A percentile compares a stretch with the other conserved stretches of the same genome.
phyloP scores from a whole-genome alignment of 257 asterid genomes.

The Solanum bulbocastanum region DNA sequence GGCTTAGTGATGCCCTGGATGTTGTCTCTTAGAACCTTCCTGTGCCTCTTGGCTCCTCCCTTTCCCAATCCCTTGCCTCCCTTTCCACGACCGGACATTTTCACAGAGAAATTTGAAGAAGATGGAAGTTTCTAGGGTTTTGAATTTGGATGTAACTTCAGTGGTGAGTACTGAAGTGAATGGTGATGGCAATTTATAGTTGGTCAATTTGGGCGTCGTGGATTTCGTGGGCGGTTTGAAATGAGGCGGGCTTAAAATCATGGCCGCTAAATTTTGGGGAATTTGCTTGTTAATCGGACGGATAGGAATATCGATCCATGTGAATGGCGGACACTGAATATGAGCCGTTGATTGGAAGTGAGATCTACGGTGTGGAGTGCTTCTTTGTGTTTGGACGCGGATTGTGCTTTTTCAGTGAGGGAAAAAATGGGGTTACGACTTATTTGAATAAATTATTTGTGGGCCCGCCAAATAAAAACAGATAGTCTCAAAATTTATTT shows the following conservation, averaged over 20 bases:
- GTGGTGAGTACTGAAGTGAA: rapidly evolving
- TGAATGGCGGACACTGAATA: background rate
- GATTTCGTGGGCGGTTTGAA: background rate
- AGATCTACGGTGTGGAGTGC: background rate
- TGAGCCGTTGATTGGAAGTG: background rate
- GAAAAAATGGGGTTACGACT: background rate
- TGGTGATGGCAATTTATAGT: background rate
- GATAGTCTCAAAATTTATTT: background rate
- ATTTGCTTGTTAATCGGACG: background rate
- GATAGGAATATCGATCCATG: background rate
- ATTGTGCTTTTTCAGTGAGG: background rate
- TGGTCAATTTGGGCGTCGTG: background rate
- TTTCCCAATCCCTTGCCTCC: slow-evolving; percentile 34
- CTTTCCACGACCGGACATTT: slow-evolving; percentile 24
- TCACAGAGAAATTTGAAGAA: background rate
- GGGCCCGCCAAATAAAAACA: background rate
- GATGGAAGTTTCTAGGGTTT: background rate
- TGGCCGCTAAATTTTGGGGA: background rate
- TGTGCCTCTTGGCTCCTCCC: slow-evolving; percentile 36
- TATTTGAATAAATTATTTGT: background rate
- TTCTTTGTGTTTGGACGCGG: background rate
- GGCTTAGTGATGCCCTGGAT: slow-evolving; percentile 40
- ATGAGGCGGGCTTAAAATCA: background rate
- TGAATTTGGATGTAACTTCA: background rate
- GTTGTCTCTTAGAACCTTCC: slow-evolving; percentile 30